A percentile compares a stretch with the other conserved stretches of the same genome.
Evolutionary conservation across 371 early-diverging fungal genomes (phyloP).

Genomic region (Mortierella sp.): DNA sequence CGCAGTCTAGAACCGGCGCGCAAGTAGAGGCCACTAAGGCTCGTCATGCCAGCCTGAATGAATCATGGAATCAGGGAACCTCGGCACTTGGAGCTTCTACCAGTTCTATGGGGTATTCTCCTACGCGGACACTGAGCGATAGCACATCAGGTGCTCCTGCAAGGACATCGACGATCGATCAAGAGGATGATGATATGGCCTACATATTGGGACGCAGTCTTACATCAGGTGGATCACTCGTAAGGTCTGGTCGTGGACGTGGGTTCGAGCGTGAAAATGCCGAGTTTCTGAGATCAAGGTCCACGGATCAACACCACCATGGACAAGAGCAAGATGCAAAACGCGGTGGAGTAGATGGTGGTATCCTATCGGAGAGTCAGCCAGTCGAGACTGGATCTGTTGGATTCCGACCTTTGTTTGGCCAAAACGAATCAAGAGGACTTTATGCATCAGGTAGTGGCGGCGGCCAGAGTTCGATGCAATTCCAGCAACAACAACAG

Average conservation of each 20-base stretch:
- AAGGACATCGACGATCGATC: constrained; percentile 5
- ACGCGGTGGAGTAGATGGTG: constrained; percentile 10
- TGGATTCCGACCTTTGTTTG: constrained; percentile 48
- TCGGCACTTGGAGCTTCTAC: constrained; percentile 2
- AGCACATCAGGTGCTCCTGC: constrained; percentile 3
- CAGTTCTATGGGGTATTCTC: not conserved
- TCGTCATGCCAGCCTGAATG: constrained; percentile 23
- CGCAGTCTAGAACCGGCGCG: not conserved
- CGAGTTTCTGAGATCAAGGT: constrained; percentile 24
- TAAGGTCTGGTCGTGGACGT: constrained; percentile 26
- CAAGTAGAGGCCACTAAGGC: constrained; percentile 12
- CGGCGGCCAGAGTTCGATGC: not conserved
- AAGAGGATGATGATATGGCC: constrained; percentile 45
- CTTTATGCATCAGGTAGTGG: constrained; percentile 3
- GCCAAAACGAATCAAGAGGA: constrained; percentile 23
- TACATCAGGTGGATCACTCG: constrained; percentile 44
- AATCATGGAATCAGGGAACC: constrained; percentile 27
- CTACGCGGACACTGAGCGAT: constrained; percentile 8
- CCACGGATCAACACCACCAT: constrained; percentile 16
- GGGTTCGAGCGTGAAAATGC: constrained; percentile 17
- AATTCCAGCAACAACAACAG: constrained; percentile 27
- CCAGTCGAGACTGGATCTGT: constrained; percentile 12
- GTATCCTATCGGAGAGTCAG: constrained; percentile 12
- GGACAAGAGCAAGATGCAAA: constrained; percentile 20
- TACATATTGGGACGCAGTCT: constrained; percentile 47